Base-by-base conservation (phyloP, 371 early-diverging fungal genomes). In the Apophysomyces ossiformis region DNA sequence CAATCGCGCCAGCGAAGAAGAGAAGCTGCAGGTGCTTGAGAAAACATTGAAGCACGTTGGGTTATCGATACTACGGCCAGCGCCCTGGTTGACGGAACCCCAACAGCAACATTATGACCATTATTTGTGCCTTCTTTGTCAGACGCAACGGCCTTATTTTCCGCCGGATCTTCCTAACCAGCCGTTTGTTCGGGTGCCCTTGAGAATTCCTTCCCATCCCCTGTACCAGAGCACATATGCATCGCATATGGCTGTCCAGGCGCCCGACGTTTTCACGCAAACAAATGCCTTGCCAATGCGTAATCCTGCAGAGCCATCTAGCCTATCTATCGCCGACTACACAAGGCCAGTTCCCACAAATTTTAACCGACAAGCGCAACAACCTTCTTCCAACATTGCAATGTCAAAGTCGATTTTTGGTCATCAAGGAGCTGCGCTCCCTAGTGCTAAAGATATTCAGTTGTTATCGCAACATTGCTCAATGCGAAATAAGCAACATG, bases 1-100 rank as follows among this genome's bases (percentile, higher is more conserved):
- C 2, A 65, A 59, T n/a, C 65, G 66, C 11, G 63, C 70, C 35
- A 57, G 64, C 26, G 68, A 72, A 38, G 58, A 57, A 5, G 69
- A 73, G 56, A 41, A 63, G 39, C 47, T 58, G n/a, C 11, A 41
- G 36, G 50, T 58, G 44, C 13, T 61, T 36, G 63, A 44, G 38
- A 38, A 21, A n/a, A 57, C 64, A 36, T 37, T 57, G 9, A 39
- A 60, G 36, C 39, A 43, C 36, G 56, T 62, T 18, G 66, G 63
- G 13, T 46, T 45, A n/a, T 36, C 67, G n/a, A 38, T 66, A 35
- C 9, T 57, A 26, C 46, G 37, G 7, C 58, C 11, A 45, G 46
- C 13, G 46, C 2, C 43, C 58, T 37, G 12, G 43, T 35, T 35
- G 3, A 4, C 46, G 16, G 5, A 61, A 65, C 1, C 56, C 58